Conservation (phyloP, 2,329 filamentous ascomycete genomes). For the Arthrinium phaeospermum region DNA sequence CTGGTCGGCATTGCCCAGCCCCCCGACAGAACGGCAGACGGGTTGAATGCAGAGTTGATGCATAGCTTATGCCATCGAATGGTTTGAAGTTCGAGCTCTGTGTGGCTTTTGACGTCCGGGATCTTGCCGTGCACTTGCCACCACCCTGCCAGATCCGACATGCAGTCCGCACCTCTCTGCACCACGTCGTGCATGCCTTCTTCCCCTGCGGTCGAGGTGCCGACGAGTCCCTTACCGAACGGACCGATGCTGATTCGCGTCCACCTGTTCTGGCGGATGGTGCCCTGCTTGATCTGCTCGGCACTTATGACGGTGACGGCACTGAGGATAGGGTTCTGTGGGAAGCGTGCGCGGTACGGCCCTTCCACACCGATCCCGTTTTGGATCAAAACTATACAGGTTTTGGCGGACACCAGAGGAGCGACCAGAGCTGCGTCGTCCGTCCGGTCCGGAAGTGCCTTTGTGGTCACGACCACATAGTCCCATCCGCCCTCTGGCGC, state of each 20-base stretch:
- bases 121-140: slow-evolving; percentile 64
- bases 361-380: slow-evolving; percentile 75
- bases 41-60: slow-evolving; percentile 79
- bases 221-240: slow-evolving; percentile 58
- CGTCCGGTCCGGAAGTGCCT: slow-evolving; percentile 68
- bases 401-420: slow-evolving; percentile 59
- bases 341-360: slow-evolving; percentile 68
- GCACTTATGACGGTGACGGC: slow-evolving; percentile 74
- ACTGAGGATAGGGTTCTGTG: slow-evolving; percentile 64
- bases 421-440: slow-evolving; percentile 67
- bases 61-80: slow-evolving; percentile 79
- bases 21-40: slow-evolving; percentile 71
- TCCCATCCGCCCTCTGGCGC: slow-evolving; percentile 51
- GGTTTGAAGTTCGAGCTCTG: slow-evolving; percentile 70
- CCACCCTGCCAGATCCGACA: slow-evolving; percentile 57
- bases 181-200: slow-evolving; percentile 36
- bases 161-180: slow-evolving; percentile 46
- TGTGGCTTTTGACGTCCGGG: slow-evolving; percentile 67
- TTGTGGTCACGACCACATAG: slow-evolving; percentile 73
- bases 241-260: slow-evolving; percentile 74
- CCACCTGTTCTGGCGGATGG: slow-evolving; percentile 75
- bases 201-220: slow-evolving; percentile 30
- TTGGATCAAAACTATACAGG: slow-evolving; percentile 71
- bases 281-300: slow-evolving; percentile 67
- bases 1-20: slow-evolving; percentile 70